These are phyloP conservation scores for Petunia axillaris DNA, from an alignment of 257 asterid species.

Conservation along the genomic window DNA sequence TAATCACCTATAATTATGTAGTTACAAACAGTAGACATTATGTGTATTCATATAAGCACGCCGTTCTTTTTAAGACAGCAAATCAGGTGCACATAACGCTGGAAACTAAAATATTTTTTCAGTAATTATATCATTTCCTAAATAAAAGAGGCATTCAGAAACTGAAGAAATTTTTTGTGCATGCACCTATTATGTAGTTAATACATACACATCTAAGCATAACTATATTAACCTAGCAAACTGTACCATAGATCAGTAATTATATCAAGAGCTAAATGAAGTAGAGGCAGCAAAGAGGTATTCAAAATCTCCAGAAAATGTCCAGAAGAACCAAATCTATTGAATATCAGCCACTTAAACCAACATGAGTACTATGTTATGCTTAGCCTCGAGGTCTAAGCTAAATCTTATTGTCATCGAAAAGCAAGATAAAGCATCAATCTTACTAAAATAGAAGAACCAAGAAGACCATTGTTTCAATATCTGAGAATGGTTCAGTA, in stretches of 20 bases:
- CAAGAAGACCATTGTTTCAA: neutral
- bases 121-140: no score
- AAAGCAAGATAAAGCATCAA: neutral
- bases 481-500: neutral
- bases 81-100: no score
- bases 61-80: no score
- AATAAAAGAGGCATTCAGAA: no score
- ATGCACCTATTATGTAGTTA: no score
- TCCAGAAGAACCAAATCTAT: neutral
- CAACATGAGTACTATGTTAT: neutral
- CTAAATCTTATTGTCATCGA: neutral
- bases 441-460: neutral
- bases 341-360: neutral
- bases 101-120: no score
- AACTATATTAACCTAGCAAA: neutral
- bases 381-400: neutral
- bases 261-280: neutral
- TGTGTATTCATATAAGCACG: no score
- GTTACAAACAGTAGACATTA: no score
- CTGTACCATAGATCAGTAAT: neutral
- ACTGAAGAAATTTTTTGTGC: no score
- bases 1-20: no score
- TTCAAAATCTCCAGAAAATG: neutral
- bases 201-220: neutral
- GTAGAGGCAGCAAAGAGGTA: neutral